Percentiles rank a stretch among this genome's conserved stretches.
Conservation (phyloP, 2,329 filamentous ascomycete genomes). For the Ceratocystis colombiana region DNA sequence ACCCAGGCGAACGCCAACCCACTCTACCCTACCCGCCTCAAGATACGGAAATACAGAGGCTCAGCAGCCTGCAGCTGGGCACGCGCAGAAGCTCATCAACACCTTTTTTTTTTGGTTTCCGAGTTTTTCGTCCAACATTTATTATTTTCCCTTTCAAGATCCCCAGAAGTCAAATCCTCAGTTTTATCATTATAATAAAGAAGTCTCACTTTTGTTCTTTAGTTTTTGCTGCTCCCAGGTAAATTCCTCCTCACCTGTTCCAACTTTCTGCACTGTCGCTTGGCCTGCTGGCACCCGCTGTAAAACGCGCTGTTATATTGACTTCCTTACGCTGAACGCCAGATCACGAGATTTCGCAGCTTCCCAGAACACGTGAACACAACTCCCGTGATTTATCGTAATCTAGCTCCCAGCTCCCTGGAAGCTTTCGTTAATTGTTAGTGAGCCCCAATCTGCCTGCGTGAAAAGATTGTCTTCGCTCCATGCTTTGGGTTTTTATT, state of each 20-base stretch:
- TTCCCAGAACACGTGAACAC: constrained; percentile 39
- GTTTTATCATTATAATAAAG: constrained; percentile 6
- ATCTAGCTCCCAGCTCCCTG: constrained; percentile 9
- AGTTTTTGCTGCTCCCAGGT: constrained; percentile 1
- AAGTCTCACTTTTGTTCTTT: neutral
- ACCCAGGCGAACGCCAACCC: constrained; percentile 16
- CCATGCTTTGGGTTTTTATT: neutral
- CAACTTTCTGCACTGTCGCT: neutral
- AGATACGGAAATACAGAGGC: constrained; percentile 12
- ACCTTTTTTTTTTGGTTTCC: neutral
- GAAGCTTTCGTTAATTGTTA: constrained; percentile 27
- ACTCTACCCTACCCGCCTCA: neutral
- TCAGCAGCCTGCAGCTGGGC: constrained; percentile 12
- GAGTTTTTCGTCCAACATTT: neutral
- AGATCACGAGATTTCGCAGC: constrained; percentile 40
- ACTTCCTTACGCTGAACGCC: constrained; percentile 30
- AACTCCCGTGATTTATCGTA: constrained; percentile 36
- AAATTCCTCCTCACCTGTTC: neutral
- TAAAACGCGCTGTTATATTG: constrained; percentile 11
- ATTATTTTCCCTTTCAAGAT: neutral
- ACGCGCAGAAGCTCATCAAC: neutral
- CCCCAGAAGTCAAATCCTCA: neutral
- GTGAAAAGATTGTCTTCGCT: neutral
- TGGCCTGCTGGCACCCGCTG: constrained; percentile 1
- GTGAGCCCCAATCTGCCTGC: neutral